phyloP scores from a whole-genome alignment of 2,329 filamentous ascomycete genomes.

The Aphanocladium album region DNA sequence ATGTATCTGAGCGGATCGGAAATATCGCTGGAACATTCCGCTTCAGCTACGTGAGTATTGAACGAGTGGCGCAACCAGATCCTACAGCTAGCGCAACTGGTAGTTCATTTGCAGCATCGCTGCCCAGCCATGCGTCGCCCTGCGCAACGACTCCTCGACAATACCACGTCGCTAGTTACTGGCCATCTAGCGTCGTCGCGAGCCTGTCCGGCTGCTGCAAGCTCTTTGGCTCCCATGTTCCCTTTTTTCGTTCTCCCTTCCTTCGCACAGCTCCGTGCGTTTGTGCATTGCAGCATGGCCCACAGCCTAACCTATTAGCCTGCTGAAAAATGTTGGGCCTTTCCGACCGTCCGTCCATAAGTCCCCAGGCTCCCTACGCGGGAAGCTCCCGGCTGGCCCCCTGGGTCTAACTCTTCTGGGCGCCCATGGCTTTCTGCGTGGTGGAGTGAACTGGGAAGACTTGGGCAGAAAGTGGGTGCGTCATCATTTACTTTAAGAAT shows the following conservation, averaged over 20 bases:
- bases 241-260: neutral
- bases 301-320: neutral
- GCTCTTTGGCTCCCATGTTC: neutral
- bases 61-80: no score
- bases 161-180: no score
- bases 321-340: slow-evolving; percentile 2
- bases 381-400: slow-evolving; percentile 4
- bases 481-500: slow-evolving; percentile 1
- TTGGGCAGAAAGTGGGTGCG: slow-evolving; percentile 9
- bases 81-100: no score
- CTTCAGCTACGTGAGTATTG: no score
- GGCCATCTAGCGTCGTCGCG: no score
- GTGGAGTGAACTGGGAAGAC: neutral
- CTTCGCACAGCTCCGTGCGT: neutral
- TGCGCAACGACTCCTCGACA: no score
- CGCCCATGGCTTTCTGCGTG: neutral
- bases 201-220: neutral
- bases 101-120: no score
- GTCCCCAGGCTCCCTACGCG: neutral
- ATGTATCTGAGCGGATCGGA: no score
- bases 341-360: neutral
- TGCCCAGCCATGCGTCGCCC: no score
- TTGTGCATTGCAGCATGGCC: neutral
- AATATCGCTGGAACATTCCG: no score
- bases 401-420: neutral